Evolutionary conservation across 1,284 basidiomycete genomes (phyloP), one percentile per base, ranked within the genome.

Genomic region (Cystobasidium pallidum): DNA sequence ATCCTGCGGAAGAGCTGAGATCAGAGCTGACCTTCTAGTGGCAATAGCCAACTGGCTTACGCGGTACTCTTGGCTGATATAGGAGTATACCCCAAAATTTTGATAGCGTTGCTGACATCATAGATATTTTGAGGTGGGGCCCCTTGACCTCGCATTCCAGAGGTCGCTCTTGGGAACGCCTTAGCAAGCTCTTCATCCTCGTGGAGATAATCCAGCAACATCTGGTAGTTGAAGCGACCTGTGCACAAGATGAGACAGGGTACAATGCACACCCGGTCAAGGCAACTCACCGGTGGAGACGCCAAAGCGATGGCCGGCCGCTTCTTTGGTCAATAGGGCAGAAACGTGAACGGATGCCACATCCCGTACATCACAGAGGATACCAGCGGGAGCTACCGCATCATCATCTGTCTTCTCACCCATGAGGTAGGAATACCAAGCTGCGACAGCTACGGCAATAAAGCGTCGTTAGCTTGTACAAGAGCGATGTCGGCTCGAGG

Each of bases 281-380:
- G n/a, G n/a, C n/a, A n/a, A n/a, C 71, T 24, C n/a, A 66, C 70
- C 28, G 21, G 59, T 70, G 1, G 78, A 76, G 32, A 77, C 74
- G 19, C 78, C 76, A 72, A 80, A 82, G 0, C 82, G 73, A 68
- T 82, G 70, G 15, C 75, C 77, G 3, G 76, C 79, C 0, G 80
- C 80, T 15, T 79, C 75, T 6, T 74, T 57, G 3, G 64, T 75
- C 1, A 76, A 52, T 15, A 82, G 78, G 6, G 80, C 76, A 39
- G 79, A 75, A 47, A 80, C 71, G 65, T 82, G 82, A 2, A 78
- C 75, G 15, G 75, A 65, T 0, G 82, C 82, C n/a, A 82, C 79
- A 57, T 82, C 81, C 1, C 82, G 77, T 11, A 82, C 81, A 66
- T 82, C 81, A 43, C 81, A 80, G 21, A 76, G 76, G 57, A 74